A percentile compares a stretch with the other conserved stretches of the same genome.
Evolutionary conservation across 1,284 basidiomycete species (phyloP).

Genomic region (Puccinia polysora): DNA sequence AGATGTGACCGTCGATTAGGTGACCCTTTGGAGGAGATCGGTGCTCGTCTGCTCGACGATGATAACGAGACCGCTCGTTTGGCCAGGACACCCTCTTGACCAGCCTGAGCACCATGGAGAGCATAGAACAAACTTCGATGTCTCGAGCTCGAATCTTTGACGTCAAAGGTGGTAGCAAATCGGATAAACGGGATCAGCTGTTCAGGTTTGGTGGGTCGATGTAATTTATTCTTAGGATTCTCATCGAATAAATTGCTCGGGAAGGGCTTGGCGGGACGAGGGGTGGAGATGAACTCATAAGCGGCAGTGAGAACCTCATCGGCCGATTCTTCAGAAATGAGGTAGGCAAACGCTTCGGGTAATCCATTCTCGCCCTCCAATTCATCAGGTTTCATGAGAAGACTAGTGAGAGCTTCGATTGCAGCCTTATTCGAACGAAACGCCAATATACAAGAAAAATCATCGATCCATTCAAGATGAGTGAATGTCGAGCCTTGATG

Average conservation of each 20-base stretch:
- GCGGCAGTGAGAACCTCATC: conserved; percentile 15
- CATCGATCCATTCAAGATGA: conserved; percentile 41
- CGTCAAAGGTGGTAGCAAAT: conserved; percentile 15
- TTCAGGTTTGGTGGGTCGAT: conserved; percentile 18
- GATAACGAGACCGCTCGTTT: background rate
- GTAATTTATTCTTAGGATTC: conserved; percentile 1
- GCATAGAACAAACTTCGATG: conserved; percentile 36
- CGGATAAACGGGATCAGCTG: conserved; percentile 38
- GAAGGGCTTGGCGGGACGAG: conserved; percentile 33
- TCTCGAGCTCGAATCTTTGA: conserved; percentile 11
- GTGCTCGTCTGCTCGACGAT: background rate
- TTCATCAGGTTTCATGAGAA: conserved; percentile 34
- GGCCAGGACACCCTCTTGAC: conserved; percentile 26
- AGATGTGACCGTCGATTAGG: background rate
- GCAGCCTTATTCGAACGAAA: background rate
- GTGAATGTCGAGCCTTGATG: conserved; percentile 2
- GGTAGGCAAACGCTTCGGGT: conserved; percentile 27
- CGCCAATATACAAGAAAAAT: conserved; percentile 37
- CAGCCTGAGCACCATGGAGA: conserved; percentile 16
- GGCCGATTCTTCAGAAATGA: background rate
- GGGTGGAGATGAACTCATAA: conserved; percentile 30
- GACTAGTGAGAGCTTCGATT: conserved; percentile 15
- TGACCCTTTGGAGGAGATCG: background rate
- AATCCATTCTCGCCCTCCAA: conserved; percentile 40
- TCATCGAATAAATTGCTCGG: background rate